Conservation (phyloP, 202 grass and related monocot species). For the Elaeis oleifera region DNA sequence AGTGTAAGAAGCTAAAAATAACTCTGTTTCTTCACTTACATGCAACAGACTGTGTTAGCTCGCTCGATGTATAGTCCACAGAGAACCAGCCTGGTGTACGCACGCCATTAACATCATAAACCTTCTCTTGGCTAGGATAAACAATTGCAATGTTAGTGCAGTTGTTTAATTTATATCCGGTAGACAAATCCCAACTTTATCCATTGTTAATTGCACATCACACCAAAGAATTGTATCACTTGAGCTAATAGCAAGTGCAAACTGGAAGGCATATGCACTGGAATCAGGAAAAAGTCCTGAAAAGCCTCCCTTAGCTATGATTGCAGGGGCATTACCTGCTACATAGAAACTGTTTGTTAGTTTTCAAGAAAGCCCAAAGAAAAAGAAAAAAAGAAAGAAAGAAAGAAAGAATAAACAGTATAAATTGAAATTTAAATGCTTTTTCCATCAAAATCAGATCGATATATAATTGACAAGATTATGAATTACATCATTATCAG, state of each 20-base stretch:
- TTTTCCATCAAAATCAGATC: no score
- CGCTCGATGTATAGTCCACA: slow-evolving; percentile 34
- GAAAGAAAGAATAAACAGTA: background rate
- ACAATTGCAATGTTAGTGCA: slow-evolving; percentile 20
- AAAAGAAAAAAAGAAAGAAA: background rate
- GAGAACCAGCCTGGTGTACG: slow-evolving; percentile 44
- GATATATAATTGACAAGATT: no score
- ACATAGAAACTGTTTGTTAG: slow-evolving; percentile 7
- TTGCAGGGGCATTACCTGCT: slow-evolving; percentile 45
- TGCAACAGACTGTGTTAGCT: slow-evolving; percentile 6
- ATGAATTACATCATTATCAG: no score
- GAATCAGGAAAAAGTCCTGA: slow-evolving; percentile 87
- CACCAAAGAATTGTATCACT: slow-evolving; percentile 49
- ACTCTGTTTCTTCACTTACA: slow-evolving; percentile 32
- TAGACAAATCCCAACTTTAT: slow-evolving; percentile 55
- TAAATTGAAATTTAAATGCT: background rate
- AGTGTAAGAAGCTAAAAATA: no score
- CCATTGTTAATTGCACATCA: slow-evolving; percentile 57
- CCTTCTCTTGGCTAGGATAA: slow-evolving; percentile 7
- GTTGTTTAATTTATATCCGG: slow-evolving; percentile 51
- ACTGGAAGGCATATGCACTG: slow-evolving; percentile 19
- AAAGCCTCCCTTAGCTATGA: slow-evolving; percentile 77
- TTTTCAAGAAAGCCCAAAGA: background rate
- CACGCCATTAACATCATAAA: slow-evolving; percentile 36
- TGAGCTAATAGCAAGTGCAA: slow-evolving; percentile 1